phyloP scores from a whole-genome alignment of 768 basidiomycete species.

The Austroboletus eburneus region DNA sequence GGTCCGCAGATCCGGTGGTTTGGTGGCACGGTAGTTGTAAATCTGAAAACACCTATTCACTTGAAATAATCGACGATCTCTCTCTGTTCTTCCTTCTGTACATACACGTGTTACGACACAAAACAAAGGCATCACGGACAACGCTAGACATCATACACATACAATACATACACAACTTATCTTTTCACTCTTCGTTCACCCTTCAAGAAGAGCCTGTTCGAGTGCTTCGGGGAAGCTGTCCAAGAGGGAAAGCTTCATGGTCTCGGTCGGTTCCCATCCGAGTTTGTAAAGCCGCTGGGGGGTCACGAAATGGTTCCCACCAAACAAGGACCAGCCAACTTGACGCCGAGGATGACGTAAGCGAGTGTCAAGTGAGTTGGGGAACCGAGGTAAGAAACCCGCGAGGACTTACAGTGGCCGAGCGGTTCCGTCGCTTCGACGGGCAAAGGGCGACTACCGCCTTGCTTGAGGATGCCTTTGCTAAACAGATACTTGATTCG shows the following conservation, averaged over 20 bases:
- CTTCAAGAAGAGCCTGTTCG: constrained; percentile 16
- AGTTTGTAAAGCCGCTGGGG: constrained; percentile 34
- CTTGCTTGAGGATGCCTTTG: constrained; percentile 32
- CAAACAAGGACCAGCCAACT: constrained; percentile 42
- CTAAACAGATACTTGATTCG: constrained; percentile 30
- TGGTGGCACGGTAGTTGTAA: too few relatives aligned
- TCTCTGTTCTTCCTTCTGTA: constrained; percentile 7
- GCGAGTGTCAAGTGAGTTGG: too few relatives aligned
- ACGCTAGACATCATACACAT: too few relatives aligned
- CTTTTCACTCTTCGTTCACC: too few relatives aligned
- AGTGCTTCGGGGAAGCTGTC: constrained; percentile 31
- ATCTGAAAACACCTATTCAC: too few relatives aligned
- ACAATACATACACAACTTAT: too few relatives aligned
- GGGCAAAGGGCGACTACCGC: constrained; percentile 33
- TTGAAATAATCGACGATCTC: too few relatives aligned
- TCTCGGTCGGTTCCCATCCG: constrained; percentile 37
- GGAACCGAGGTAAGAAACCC: too few relatives aligned
- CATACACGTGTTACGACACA: background rate
- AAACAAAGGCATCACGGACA: background rate
- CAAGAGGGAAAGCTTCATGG: constrained; percentile 23
- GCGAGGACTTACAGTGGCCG: constrained; percentile 34
- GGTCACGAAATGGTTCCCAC: constrained; percentile 35
- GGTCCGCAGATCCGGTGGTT: too few relatives aligned
- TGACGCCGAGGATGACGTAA: background rate
- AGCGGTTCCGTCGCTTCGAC: constrained; percentile 33